Evolutionary conservation across 306 rosid species (phyloP).

Genomic region (Corylus avellana): DNA sequence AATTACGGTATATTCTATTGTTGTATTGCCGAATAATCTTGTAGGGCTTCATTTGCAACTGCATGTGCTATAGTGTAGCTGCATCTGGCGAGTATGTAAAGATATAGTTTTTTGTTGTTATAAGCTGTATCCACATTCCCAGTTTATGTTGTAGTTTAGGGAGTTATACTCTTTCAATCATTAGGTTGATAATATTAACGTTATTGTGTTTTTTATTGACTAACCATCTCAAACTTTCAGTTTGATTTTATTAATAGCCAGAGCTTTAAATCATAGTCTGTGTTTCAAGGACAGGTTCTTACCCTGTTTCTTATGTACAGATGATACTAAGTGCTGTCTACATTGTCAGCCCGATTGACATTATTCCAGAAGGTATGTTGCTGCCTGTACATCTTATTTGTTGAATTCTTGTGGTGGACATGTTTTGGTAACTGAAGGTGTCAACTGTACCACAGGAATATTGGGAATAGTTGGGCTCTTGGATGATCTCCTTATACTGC

Average conservation of each 20-base stretch:
- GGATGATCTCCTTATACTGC: slow-evolving; percentile 70
- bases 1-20: too few species aligned
- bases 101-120: not conserved
- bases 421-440: slow-evolving; percentile 7
- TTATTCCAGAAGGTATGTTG: slow-evolving; percentile 82
- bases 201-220: not conserved
- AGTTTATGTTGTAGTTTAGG: not conserved
- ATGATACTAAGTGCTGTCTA: slow-evolving; percentile 56
- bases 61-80: slow-evolving; percentile 5
- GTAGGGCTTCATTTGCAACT: not conserved
- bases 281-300: slow-evolving; percentile 5
- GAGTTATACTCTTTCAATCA: not conserved
- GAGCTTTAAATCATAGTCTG: not conserved
- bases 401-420: not conserved
- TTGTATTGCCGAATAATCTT: too few species aligned
- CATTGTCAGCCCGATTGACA: slow-evolving; percentile 76
- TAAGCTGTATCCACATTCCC: not conserved
- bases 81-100: slow-evolving; percentile 1
- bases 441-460: slow-evolving; percentile 51
- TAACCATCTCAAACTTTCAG: not conserved
- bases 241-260: not conserved
- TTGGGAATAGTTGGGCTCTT: slow-evolving; percentile 75
- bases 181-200: not conserved
- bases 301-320: slow-evolving; percentile 44
- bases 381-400: slow-evolving; percentile 5